Conservation (phyloP, 2,329 filamentous ascomycete species). For the Pseudogymnoascus sp. region DNA sequence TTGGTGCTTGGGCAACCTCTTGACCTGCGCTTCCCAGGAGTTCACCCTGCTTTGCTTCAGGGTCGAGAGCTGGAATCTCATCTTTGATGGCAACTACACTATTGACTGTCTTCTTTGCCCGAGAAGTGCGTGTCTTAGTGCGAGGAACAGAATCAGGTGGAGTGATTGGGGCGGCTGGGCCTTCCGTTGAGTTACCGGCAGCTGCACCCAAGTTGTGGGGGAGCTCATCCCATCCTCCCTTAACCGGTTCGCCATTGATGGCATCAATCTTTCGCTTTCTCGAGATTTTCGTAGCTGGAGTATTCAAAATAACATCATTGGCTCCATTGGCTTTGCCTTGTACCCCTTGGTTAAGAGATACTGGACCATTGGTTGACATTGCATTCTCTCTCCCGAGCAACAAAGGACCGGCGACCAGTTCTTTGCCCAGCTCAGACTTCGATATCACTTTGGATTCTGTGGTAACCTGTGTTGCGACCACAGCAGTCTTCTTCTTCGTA, state of each 20-base stretch:
- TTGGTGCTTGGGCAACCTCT: not conserved
- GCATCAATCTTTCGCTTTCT: not conserved
- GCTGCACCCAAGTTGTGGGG: constrained; percentile 48
- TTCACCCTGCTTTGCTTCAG: not conserved
- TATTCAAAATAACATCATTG: not conserved
- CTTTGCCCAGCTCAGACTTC: not conserved
- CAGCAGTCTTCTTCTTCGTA: constrained; percentile 8
- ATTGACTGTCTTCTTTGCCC: not conserved
- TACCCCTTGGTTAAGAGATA: not conserved
- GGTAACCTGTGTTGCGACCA: not conserved
- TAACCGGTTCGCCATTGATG: constrained; percentile 14
- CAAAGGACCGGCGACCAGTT: not conserved
- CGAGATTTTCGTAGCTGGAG: not conserved
- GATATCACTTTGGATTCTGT: not conserved
- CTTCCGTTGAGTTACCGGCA: constrained; percentile 2
- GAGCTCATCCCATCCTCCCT: constrained; percentile 36
- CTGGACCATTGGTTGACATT: not conserved
- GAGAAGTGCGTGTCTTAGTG: not conserved
- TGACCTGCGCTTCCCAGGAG: not conserved
- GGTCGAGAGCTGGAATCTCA: not conserved
- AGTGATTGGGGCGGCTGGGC: not conserved
- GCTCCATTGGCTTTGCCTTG: not conserved
- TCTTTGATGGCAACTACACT: not conserved
- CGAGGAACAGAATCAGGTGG: not conserved
- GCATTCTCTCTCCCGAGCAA: not conserved